These are phyloP conservation scores for Pseudogymnoascus sp. DNA, from an alignment of 2,329 filamentous ascomycete genomes.

Conservation along the genomic window DNA sequence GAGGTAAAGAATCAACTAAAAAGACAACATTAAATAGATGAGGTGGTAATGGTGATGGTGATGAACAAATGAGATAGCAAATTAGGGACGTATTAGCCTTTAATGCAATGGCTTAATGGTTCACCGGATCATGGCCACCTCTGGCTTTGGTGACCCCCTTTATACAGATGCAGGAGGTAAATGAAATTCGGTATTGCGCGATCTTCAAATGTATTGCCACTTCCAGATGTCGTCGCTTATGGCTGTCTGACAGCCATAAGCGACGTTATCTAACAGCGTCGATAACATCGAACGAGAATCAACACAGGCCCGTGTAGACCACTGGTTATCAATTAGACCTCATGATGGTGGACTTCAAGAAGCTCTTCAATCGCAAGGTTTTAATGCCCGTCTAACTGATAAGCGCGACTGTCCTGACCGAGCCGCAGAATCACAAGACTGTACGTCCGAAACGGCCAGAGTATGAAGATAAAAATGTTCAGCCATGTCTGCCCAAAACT, in stretches of 20 bases:
- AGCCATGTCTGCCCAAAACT: conserved; percentile 2
- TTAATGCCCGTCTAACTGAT: background rate
- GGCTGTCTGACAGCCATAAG: background rate
- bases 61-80: no score
- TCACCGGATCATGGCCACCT: no score
- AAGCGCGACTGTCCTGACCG: background rate
- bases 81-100: no score
- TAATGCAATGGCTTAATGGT: no score
- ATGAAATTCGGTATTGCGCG: no score
- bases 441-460: background rate
- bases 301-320: background rate
- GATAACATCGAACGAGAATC: background rate
- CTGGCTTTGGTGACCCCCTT: no score
- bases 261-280: background rate
- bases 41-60: background rate
- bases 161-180: no score
- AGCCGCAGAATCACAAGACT: background rate
- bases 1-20: no score
- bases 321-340: background rate
- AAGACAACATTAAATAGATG: no score
- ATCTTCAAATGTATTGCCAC: no score
- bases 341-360: conserved; percentile 6
- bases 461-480: background rate
- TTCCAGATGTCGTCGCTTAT: background rate
- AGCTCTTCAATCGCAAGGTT: background rate